Base-by-base conservation (phyloP, 2,329 filamentous ascomycete species). In the Purpureocillium lavendulum region DNA sequence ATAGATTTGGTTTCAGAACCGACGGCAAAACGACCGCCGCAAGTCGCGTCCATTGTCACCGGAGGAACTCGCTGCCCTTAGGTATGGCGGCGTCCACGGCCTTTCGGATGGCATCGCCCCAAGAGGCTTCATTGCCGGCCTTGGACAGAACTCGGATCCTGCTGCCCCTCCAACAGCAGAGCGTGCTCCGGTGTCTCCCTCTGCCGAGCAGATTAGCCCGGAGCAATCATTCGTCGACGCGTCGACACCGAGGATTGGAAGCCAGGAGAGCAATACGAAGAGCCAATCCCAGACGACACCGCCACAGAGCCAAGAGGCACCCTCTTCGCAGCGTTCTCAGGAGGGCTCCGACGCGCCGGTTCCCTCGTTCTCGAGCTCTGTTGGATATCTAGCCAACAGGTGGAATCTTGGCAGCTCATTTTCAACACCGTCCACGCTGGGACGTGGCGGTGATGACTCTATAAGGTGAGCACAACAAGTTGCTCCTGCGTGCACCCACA, bases 1-100 rank as follows among this genome's bases (percentile, higher is more conserved):
- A 5, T 26, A 96, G 90, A 95, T 96, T 52, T 97, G 90, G 90
- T 96, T 96, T 65, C 90, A 96, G 57, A 96, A 96, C 56, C 80
- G 88, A 55, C 77, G 90, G 49, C 90, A 97, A 61, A 95, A 94
- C 62, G 87, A 94, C 59, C 78, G 90, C 52, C 79, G 90, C 49
- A 94, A 90, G 67, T 87, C 87, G 40, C 83, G 86, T 50, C 88
- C 89, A 35, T 72, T 94, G 30, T 77, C 86, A 21, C 77, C 82
- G 9, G 80, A 88, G 59, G 87, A 92, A 58, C 74, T 90, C 40
- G 78, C 73, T 46, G 73, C 75, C 42, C 64, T 80, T 50, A 63
- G 73, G 54, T 70, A 74, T 54, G 67, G 75, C 35, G 69, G 67
- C 49, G 66, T 77, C 58, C 66, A 72, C 48, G 62, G 70, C 28